Evolutionary conservation across 75 land plant species (phyloP).

Genomic region (Azolla pinnata): DNA sequence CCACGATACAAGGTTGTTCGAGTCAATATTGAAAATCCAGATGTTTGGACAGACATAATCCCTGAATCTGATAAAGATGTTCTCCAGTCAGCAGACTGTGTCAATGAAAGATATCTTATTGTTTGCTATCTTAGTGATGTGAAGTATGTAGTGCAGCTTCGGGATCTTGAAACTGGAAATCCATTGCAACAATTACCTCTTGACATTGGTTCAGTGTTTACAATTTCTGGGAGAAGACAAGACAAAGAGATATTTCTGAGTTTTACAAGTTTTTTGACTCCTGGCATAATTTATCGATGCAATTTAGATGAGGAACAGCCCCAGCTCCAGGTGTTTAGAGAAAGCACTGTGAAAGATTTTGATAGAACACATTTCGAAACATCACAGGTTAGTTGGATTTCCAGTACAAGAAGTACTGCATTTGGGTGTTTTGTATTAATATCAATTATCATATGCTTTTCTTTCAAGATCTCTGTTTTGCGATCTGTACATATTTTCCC

Average conservation of each 20-base stretch:
- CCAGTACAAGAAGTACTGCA: too few relatives aligned
- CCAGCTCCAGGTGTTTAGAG: slow-evolving; percentile 55
- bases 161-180: slow-evolving; percentile 57
- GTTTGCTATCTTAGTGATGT: slow-evolving; percentile 85
- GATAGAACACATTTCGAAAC: slow-evolving; percentile 63
- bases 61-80: slow-evolving; percentile 69
- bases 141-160: slow-evolving; percentile 64
- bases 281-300: slow-evolving; percentile 76
- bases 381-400: slow-evolving; percentile 62
- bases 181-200: slow-evolving; percentile 56
- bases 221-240: slow-evolving; percentile 58
- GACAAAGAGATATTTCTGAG: slow-evolving; percentile 57
- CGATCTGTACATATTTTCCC: too few relatives aligned
- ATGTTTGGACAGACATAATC: slow-evolving; percentile 63
- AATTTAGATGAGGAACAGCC: slow-evolving; percentile 43
- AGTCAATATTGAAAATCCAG: slow-evolving; percentile 58
- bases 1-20: slow-evolving; percentile 73
- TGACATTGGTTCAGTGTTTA: slow-evolving; percentile 78
- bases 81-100: slow-evolving; percentile 52
- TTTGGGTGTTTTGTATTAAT: too few relatives aligned
- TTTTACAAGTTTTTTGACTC: slow-evolving; percentile 83
- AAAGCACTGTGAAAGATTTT: slow-evolving; percentile 59
- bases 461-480: too few relatives aligned
- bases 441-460: too few relatives aligned
- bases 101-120: slow-evolving; percentile 49